Evolutionary conservation across 2,329 filamentous ascomycete genomes (phyloP), one percentile per base, ranked within the genome.

Genomic region (Alternaria consortialis): DNA sequence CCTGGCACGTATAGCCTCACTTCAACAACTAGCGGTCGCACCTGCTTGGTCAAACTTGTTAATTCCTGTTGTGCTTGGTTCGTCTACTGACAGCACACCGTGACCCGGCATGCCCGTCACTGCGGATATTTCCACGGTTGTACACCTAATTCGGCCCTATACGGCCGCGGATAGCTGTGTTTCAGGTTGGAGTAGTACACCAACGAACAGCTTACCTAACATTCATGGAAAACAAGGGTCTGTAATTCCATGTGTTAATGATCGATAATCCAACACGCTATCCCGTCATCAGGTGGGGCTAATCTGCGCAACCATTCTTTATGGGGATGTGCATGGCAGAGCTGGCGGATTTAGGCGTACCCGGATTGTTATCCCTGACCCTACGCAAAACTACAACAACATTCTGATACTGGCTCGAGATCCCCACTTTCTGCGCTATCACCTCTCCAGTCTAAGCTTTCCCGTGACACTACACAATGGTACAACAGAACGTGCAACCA

Each of bases 401-500:
- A 39, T 17, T 50, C 25, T 43, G 44, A 34, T 17, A 56, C 46
- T 46, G 32, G 29, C 20, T 32, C 27, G 20, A 42, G 32, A 52
- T 39, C 50, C 31, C 40, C 47, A 29, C 53, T 53, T 31, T 50
- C 56, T 13, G 13, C 44, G 36, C 8, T 15, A 7, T 23, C 46
- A 40, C 17, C n/a, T 8, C 32, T 56, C n/a, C 23, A 32, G 7
- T 43, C 39, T 40, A 40, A 23, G 25, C 42, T 31, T 37, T 40
- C 7, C 17, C n/a, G 43, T 50, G 31, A 46, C 23, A 39, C 32
- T n/a, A 15, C 13, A 50, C 32, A n/a, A 40, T 53, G 34, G 43
- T 23, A 13, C 74, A 75, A 70, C 60, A 51, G 12, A 56, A 68
- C 40, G 56, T 53, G 27, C 67, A 64, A 37, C 25, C 54, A 11